Base-by-base conservation (phyloP, 371 early-diverging fungal species). In the Fennellomyces sp. region DNA sequence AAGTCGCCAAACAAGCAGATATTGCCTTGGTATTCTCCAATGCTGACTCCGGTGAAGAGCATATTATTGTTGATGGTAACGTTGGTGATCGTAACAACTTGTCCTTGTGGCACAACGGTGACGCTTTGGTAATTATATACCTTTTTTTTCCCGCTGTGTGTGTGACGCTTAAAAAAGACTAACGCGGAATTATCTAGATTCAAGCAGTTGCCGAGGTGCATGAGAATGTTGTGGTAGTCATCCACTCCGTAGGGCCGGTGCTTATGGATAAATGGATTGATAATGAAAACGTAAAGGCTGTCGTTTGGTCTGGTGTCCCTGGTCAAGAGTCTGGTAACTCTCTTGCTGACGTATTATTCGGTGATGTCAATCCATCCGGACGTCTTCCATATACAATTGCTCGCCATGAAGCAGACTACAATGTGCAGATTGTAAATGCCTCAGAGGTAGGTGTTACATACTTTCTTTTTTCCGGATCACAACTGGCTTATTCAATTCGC, bases 31-130 rank as follows among this genome's bases (percentile, higher is more conserved):
- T 87, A 8, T 88, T 86, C 53, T 82, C 76, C 7, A 75, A 62
- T 38, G 58, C 87, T 29, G 70, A 85, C 52, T 84, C 85, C 31
- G 89, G 89, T 36, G 89, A 88, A 66, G 83, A 58, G 17, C 68
- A 64, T 28, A 60, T 71, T 17, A 38, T 49, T 23, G 73, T 75
- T 6, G 73, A 75, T 56, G 73, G 64, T 7, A 73, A 75, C 57
- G 19, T 42, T 23, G 85, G 87, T 23, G 89, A 89, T 36, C 73
- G 89, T 5, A 80, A 79, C 33, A 74, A 86, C 31, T 52, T 89
- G 51, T 72, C 70, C 17, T 65, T 89, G 39, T 84, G 84, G 84
- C 56, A 84, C 63, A 72, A 79, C 45, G 87, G 87, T 41, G 81
- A 89, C 58, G 70, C 68, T 26, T 62, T 88, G 66, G 82, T 83